These are phyloP conservation scores for Trametes polyzona DNA, from an alignment of 1,284 basidiomycete genomes.

Conservation along the genomic window DNA sequence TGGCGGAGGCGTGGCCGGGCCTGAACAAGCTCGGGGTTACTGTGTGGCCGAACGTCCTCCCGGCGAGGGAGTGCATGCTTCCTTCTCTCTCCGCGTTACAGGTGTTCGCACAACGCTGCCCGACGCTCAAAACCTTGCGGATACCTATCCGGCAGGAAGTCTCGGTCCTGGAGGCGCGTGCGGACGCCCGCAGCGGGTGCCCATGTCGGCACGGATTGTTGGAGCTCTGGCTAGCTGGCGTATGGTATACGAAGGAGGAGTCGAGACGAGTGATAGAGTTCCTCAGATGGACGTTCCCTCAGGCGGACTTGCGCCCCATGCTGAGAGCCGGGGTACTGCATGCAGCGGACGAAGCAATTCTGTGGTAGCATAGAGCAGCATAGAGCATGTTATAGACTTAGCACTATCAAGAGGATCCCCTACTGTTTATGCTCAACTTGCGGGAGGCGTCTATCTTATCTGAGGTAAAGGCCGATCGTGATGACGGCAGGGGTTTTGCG, in stretches of 20 bases:
- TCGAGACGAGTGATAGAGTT: conserved; percentile 2
- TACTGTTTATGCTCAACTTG: too few relatives aligned
- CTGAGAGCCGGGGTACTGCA: conserved; percentile 1
- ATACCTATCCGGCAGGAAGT: conserved; percentile 12
- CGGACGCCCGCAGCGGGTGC: background rate
- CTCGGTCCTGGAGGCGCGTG: background rate
- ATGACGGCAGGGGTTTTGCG: background rate
- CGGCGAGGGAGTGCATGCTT: background rate
- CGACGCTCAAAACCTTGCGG: conserved; percentile 4
- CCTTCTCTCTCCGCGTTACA: conserved; percentile 10
- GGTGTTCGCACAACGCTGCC: conserved; percentile 14
- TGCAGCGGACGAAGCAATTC: too few relatives aligned
- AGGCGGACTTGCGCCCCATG: background rate
- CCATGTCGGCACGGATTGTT: background rate
- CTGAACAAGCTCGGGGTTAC: conserved; percentile 3
- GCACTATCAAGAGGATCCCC: too few relatives aligned
- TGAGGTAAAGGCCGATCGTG: background rate
- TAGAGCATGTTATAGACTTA: too few relatives aligned
- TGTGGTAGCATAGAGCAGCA: too few relatives aligned
- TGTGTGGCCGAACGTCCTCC: background rate
- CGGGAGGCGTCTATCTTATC: background rate
- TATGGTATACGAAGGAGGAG: background rate
- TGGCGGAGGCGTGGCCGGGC: conserved; percentile 18
- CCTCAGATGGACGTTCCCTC: background rate
- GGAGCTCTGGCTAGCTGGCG: conserved; percentile 2